Evolutionary conservation across 2,329 filamentous ascomycete species (phyloP).

Genomic region (Mollisia scopiformis): DNA sequence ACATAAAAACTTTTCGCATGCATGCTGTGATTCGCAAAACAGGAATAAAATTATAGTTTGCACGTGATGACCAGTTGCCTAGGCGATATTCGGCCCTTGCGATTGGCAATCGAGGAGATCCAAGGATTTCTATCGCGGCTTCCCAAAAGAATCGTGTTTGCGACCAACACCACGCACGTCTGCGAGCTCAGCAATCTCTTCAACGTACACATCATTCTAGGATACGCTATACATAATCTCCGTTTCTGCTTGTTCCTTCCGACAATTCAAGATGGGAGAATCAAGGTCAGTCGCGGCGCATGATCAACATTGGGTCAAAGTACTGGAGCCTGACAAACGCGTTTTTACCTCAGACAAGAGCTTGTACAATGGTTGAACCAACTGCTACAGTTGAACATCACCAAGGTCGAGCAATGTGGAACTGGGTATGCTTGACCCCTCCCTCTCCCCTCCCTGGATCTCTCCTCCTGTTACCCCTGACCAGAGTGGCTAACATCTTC

Average conservation of each 20-base stretch:
- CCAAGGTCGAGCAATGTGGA: constrained; percentile 98
- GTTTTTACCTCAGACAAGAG: constrained; percentile 72
- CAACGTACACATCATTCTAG: background rate
- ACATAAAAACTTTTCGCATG: background rate
- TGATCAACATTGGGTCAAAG: constrained; percentile 6
- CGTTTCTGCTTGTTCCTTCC: background rate
- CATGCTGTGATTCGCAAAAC: background rate
- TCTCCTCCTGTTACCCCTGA: constrained; percentile 29
- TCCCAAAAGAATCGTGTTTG: background rate
- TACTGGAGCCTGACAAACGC: constrained; percentile 22
- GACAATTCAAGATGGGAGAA: constrained; percentile 35
- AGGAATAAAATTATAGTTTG: background rate
- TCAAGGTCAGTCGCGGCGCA: constrained; percentile 34
- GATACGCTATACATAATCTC: background rate
- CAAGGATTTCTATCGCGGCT: constrained; percentile 4
- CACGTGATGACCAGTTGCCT: constrained; percentile 4
- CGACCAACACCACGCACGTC: background rate
- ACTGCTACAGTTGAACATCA: constrained; percentile 96
- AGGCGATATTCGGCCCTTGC: background rate
- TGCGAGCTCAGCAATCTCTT: constrained; percentile 1
- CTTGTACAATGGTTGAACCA: constrained; percentile 96
- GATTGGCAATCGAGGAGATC: background rate
- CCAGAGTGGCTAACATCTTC: constrained; percentile 11
- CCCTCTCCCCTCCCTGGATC: constrained; percentile 42
- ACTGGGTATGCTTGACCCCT: constrained; percentile 72